These are phyloP conservation scores for Saxophila tyrrhenica DNA, from an alignment of 495 filamentous ascomycete species.

Conservation along the genomic window DNA sequence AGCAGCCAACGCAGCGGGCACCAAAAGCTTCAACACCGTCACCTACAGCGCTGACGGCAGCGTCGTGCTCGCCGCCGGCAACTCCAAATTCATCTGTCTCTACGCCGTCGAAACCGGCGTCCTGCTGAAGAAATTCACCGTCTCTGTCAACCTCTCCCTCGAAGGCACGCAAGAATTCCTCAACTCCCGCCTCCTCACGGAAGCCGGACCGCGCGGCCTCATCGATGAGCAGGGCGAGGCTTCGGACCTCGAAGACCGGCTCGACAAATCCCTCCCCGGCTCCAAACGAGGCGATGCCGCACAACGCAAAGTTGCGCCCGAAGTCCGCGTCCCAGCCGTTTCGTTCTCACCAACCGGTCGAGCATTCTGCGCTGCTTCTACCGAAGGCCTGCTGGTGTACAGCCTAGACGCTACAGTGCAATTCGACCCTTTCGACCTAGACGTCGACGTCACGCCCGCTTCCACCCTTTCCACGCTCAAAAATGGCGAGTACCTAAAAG, in stretches of 20 bases:
- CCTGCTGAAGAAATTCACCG: constrained; percentile 86
- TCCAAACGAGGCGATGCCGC: constrained; percentile 76
- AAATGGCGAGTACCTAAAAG: constrained; percentile 75
- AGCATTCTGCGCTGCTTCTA: constrained; percentile 87
- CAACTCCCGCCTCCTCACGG: constrained; percentile 80
- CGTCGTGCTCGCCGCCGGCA: constrained; percentile 80
- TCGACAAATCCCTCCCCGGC: constrained; percentile 77
- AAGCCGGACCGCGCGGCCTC: constrained; percentile 72
- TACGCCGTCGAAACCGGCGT: constrained; percentile 84
- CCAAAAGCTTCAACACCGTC: constrained; percentile 79
- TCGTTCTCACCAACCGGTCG: constrained; percentile 81
- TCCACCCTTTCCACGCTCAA: constrained; percentile 64
- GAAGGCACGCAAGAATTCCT: constrained; percentile 95
- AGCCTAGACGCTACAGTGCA: constrained; percentile 61
- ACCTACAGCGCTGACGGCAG: constrained; percentile 83
- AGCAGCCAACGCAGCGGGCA: constrained; percentile 79
- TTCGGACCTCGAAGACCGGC: constrained; percentile 76
- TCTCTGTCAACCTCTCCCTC: constrained; percentile 83
- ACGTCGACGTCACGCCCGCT: constrained; percentile 78
- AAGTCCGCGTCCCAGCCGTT: constrained; percentile 75
- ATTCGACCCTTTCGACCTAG: constrained; percentile 94
- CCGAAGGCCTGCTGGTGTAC: constrained; percentile 88
- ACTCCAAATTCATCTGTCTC: constrained; percentile 94
- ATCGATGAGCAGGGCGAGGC: constrained; percentile 80
- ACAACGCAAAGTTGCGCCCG: constrained; percentile 59